Evolutionary conservation across 2,329 filamentous ascomycete genomes (phyloP).

Genomic region (Penicillium expansum): DNA sequence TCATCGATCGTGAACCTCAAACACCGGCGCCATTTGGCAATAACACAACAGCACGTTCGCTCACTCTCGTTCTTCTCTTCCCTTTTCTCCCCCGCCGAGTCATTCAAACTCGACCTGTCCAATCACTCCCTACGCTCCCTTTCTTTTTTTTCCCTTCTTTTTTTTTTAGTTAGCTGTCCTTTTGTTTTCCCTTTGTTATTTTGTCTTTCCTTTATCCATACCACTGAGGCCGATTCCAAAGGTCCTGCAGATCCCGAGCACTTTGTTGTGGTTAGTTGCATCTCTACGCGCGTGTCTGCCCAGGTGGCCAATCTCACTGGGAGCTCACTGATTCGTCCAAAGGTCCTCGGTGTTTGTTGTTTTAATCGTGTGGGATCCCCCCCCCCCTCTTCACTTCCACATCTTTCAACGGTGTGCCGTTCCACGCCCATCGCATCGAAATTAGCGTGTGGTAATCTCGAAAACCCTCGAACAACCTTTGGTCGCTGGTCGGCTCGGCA

Average conservation of each 20-base stretch:
- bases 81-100: conserved; percentile 37
- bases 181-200: conserved; percentile 4
- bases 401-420: conserved; percentile 13
- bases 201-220: conserved; percentile 13
- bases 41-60: conserved; percentile 10
- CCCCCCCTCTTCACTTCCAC: conserved; percentile 11
- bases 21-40: conserved; percentile 21
- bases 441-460: conserved; percentile 8
- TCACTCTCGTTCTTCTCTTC: conserved; percentile 15
- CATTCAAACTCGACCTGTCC: conserved; percentile 27
- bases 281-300: conserved; percentile 15
- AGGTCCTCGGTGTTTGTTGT: conserved; percentile 18
- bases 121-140: conserved; percentile 24
- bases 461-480: conserved; percentile 14
- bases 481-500: conserved; percentile 35
- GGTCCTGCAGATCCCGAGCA: conserved; percentile 12
- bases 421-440: conserved; percentile 11
- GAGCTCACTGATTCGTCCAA: conserved; percentile 16
- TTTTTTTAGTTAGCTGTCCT: conserved; percentile 10
- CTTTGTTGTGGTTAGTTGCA: conserved; percentile 16
- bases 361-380: conserved; percentile 5
- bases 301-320: conserved; percentile 11
- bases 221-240: background rate
- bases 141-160: conserved; percentile 13
- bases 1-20: conserved; percentile 15